Conservation (phyloP, 169 alveolate species). For the Cryptosporidium tyzzeri region DNA sequence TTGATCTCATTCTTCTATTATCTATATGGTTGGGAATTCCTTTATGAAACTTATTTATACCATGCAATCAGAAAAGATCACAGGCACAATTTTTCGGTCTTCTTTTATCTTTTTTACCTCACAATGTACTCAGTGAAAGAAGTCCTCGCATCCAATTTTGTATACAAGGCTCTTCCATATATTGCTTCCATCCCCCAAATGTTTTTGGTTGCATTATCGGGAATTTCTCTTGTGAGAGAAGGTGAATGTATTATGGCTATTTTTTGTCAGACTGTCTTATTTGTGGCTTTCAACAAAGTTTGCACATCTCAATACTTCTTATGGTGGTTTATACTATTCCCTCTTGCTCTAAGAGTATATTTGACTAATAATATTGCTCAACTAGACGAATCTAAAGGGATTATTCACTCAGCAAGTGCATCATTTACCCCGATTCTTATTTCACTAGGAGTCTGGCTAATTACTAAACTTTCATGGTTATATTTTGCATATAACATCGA, state of each 20-base stretch:
- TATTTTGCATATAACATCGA: conserved; percentile 81
- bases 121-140: conserved; percentile 79
- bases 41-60: conserved; percentile 94
- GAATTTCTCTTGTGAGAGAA: conserved; percentile 83
- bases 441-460: conserved; percentile 78
- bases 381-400: conserved; percentile 59
- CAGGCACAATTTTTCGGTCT: conserved; percentile 96
- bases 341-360: conserved; percentile 81
- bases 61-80: conserved; percentile 96
- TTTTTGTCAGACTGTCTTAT: conserved; percentile 89
- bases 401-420: conserved; percentile 33
- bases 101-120: conserved; percentile 93
- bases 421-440: conserved; percentile 54
- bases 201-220: conserved; percentile 78
- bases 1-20: conserved; percentile 84
- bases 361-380: conserved; percentile 77
- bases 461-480: conserved; percentile 80
- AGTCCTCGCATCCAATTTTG: conserved; percentile 70
- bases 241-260: conserved; percentile 81
- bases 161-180: conserved; percentile 79
- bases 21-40: conserved; percentile 92
- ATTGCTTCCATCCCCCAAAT: conserved; percentile 85
- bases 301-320: conserved; percentile 94
- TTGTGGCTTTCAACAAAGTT: conserved; percentile 96
- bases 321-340: conserved; percentile 90